phyloP scores from a whole-genome alignment of 2,329 filamentous ascomycete genomes.

The Exophiala viscosa region DNA sequence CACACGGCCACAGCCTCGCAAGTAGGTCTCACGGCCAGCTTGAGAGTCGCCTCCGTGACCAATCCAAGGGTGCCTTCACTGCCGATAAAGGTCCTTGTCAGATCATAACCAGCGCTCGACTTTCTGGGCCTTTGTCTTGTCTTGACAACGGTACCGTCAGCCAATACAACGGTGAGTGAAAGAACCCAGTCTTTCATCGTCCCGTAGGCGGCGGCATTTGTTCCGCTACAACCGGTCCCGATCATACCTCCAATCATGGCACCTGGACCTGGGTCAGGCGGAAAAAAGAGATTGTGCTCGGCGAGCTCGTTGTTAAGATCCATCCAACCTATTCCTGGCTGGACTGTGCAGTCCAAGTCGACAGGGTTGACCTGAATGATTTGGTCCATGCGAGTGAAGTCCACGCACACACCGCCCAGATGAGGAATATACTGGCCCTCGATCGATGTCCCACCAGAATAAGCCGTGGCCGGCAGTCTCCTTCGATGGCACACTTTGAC shows the following conservation, averaged over 20 bases:
- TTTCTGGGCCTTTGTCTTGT: conserved; percentile 70
- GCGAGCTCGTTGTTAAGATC: conserved; percentile 73
- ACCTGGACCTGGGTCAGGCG: conserved; percentile 75
- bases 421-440: no score
- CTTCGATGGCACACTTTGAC: no score
- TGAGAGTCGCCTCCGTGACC: conserved; percentile 77
- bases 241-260: conserved; percentile 59
- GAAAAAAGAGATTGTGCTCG: conserved; percentile 77
- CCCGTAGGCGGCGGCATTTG: conserved; percentile 61
- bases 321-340: conserved; percentile 91
- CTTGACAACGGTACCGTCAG: conserved; percentile 65
- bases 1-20: conserved; percentile 74
- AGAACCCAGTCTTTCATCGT: conserved; percentile 75
- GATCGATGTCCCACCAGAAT: no score
- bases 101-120: conserved; percentile 76
- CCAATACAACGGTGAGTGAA: conserved; percentile 66
- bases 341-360: conserved; percentile 48
- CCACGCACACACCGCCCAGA: no score
- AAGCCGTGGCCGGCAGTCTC: no score
- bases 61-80: conserved; percentile 77
- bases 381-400: no score
- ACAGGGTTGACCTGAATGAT: no score
- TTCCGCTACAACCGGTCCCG: conserved; percentile 59
- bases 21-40: conserved; percentile 71
- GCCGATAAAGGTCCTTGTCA: conserved; percentile 74